Percentiles rank a stretch among this genome's conserved stretches.
phyloP scores from a whole-genome alignment of 495 filamentous ascomycete species.

The Podospora appendiculata region DNA sequence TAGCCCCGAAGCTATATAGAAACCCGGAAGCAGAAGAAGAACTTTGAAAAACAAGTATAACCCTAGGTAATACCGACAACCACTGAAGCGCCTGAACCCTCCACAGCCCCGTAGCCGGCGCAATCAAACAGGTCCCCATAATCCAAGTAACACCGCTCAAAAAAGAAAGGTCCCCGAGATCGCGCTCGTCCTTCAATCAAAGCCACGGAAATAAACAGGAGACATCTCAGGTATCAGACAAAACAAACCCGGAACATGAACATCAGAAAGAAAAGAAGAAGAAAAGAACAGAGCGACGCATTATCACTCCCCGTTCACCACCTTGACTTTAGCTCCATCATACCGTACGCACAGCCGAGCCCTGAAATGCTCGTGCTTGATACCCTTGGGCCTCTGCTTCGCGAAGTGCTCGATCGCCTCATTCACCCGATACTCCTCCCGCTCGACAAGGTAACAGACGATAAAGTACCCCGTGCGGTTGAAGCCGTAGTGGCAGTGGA shows the following conservation, averaged over 20 bases:
- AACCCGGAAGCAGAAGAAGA: neutral
- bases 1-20: neutral
- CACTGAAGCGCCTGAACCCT: neutral
- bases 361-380: constrained; percentile 83
- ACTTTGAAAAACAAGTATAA: neutral
- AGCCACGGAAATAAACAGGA: too few species aligned
- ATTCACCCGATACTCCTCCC: constrained; percentile 60
- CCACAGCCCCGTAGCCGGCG: neutral
- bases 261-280: neutral
- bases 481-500: constrained; percentile 95
- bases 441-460: constrained; percentile 84
- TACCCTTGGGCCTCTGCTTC: constrained; percentile 65
- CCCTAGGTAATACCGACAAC: neutral
- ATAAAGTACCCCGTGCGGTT: constrained; percentile 89
- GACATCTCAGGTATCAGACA: too few species aligned
- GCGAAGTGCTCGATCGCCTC: constrained; percentile 79
- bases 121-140: neutral
- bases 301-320: constrained; percentile 1
- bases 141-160: neutral
- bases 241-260: neutral
- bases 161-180: too few species aligned
- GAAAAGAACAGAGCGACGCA: neutral
- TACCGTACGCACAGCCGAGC: constrained; percentile 82
- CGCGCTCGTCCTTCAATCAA: too few species aligned
- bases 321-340: constrained; percentile 14